Base-by-base conservation (phyloP, 208 protist species). In the Wallacemonas sp. region DNA sequence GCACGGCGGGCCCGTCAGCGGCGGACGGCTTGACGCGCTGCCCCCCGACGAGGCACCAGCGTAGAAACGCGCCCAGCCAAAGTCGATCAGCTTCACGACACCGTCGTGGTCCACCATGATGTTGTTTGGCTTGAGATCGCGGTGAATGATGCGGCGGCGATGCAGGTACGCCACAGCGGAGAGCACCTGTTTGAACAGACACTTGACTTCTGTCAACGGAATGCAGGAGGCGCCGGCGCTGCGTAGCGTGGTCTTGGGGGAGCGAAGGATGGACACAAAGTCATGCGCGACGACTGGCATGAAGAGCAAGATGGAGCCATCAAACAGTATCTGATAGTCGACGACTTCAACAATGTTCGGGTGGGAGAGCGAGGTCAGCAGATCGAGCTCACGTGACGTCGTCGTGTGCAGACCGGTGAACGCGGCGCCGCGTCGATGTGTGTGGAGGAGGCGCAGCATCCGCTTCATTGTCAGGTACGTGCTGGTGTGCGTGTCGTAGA, bases 111-210 rank as follows among this genome's bases (percentile, higher is more conserved):
- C 82, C 16, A 97, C 68, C 85, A 97, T 92, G 36, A 97, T 61
- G 71, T 97, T 97, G 73, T 80, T 92, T 8, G 88, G 81, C 76
- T 97, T 97, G 16, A 97, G 61, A 43, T 97, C 93, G 11, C 90
- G 75, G 62, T 97, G 93, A 44, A 96, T 74, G 14, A 97, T 69
- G 60, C 80, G 74, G 60, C 88, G 74, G 14, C 55, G 54, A 72
- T 97, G 93, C 41, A 97, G 68, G 70, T 96, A 94, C 8, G 80
- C 72, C 36, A 97, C 52, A 3, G 78, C 93, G 14, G 72, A 62
- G 19, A 97, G 72, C 5, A 97, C 47, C 66, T 96, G 90, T 1
- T 75, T 74, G 56, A 95, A 88, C 30, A 94, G 43, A 41, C 90
- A 96, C 76, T 96, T 96, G 23, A 88, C 71, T 6, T 83, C 73